phyloP scores from a whole-genome alignment of 192 early-diverging fungal species.

The Podila epigama region DNA sequence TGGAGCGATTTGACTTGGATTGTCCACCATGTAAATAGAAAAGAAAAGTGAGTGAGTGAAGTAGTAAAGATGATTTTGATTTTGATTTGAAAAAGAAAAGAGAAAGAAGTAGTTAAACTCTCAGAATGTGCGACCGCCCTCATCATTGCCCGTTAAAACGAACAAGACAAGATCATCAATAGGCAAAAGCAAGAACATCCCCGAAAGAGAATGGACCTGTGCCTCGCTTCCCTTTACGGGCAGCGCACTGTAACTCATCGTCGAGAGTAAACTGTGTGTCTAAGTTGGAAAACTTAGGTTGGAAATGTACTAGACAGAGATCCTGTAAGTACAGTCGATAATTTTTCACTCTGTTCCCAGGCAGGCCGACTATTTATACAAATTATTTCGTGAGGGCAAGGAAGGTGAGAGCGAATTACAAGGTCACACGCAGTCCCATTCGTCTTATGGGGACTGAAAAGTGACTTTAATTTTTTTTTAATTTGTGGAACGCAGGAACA shows the following conservation, averaged over 20 bases:
- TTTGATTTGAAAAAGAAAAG: background rate
- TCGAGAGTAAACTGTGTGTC: constrained; percentile 55
- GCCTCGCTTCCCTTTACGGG: constrained; percentile 53
- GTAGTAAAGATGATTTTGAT: too few species aligned
- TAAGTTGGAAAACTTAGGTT: constrained; percentile 52
- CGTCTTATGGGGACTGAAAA: background rate
- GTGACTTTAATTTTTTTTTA: too few species aligned
- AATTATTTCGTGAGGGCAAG: background rate
- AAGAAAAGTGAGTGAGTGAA: too few species aligned
- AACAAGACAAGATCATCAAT: constrained; percentile 48
- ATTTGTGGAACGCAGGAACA: too few species aligned
- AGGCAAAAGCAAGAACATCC: constrained; percentile 18
- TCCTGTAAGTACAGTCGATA: constrained; percentile 11
- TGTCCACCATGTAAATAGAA: too few species aligned
- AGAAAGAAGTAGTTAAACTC: constrained; percentile 23
- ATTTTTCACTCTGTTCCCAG: background rate
- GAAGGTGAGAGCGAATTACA: background rate
- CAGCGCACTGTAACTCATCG: constrained; percentile 52
- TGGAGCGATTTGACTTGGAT: too few species aligned
- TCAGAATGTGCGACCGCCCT: constrained; percentile 49
- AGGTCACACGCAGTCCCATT: background rate
- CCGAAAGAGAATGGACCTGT: constrained; percentile 7
- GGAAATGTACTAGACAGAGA: constrained; percentile 13
- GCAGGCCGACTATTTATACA: background rate
- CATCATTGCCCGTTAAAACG: constrained; percentile 25